These are phyloP conservation scores for Anastatica hierochuntica DNA, from an alignment of 345 rosid species.

Conservation along the genomic window DNA sequence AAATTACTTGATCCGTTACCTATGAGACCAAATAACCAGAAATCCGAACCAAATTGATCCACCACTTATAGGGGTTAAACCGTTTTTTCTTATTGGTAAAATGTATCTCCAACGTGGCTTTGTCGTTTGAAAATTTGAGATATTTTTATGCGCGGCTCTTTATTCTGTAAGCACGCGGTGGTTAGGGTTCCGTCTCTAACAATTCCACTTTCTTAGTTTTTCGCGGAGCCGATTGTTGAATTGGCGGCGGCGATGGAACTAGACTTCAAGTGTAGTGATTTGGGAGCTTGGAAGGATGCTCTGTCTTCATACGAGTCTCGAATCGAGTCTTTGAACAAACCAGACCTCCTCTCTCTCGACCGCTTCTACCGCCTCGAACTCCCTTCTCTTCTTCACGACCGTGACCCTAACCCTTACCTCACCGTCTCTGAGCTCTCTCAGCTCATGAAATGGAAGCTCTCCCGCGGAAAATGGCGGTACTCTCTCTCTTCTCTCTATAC, in stretches of 20 bases:
- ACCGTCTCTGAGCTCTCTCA: slow-evolving; percentile 67
- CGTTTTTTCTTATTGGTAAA: too few relatives aligned
- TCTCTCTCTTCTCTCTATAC: background rate
- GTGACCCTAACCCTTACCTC: slow-evolving; percentile 76
- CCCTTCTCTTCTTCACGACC: slow-evolving; percentile 46
- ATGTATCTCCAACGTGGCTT: too few relatives aligned
- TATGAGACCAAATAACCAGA: too few relatives aligned
- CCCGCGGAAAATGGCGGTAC: slow-evolving; percentile 92
- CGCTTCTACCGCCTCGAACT: slow-evolving; percentile 56
- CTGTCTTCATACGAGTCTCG: slow-evolving; percentile 46
- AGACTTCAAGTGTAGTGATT: slow-evolving; percentile 46
- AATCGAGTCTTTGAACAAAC: slow-evolving; percentile 54
- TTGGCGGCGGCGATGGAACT: slow-evolving; percentile 12
- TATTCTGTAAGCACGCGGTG: too few relatives aligned
- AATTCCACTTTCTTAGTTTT: too few relatives aligned
- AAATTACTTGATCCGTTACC: too few relatives aligned
- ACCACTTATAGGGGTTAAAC: too few relatives aligned
- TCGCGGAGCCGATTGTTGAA: too few relatives aligned
- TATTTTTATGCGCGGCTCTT: too few relatives aligned
- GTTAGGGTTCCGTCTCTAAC: too few relatives aligned
- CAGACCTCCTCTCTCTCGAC: slow-evolving; percentile 60
- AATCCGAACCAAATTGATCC: too few relatives aligned
- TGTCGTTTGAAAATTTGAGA: too few relatives aligned
- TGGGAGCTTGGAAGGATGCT: slow-evolving; percentile 44
- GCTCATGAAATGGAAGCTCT: slow-evolving; percentile 90